A percentile compares a stretch with the other conserved stretches of the same genome.
These are phyloP conservation scores for Rehmannia glutinosa DNA, from an alignment of 257 asterid species.

Conservation along the genomic window DNA sequence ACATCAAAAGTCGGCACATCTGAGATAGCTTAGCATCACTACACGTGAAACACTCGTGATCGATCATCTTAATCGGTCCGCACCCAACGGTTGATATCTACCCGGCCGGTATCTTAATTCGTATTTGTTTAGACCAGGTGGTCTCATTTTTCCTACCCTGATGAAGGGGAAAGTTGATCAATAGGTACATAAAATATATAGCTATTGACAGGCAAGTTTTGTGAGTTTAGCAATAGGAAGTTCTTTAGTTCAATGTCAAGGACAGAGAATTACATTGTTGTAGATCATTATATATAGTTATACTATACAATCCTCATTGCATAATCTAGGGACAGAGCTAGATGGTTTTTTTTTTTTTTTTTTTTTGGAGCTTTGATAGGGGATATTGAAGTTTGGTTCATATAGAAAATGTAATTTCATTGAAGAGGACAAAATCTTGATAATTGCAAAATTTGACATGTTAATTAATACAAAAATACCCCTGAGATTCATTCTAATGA, in stretches of 20 bases:
- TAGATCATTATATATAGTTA: not conserved
- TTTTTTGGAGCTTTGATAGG: no score
- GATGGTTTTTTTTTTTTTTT: not conserved
- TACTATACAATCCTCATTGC: not conserved
- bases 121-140: not conserved
- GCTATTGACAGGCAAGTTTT: constrained; percentile 3
- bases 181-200: constrained; percentile 12
- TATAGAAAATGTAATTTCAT: not conserved
- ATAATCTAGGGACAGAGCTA: not conserved
- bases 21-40: not conserved
- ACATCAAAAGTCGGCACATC: constrained; percentile 11
- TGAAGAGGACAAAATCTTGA: no score
- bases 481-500: no score
- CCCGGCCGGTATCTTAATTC: no score
- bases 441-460: no score
- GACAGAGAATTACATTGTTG: not conserved
- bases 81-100: no score
- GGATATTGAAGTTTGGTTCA: no score
- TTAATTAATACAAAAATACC: no score
- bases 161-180: not conserved
- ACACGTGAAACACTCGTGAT: no score
- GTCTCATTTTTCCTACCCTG: not conserved
- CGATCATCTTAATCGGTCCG: no score
- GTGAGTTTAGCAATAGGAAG: not conserved
- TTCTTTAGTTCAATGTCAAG: constrained; percentile 12